Evolutionary conservation across 2,329 filamentous ascomycete species (phyloP).

Genomic region (Trichophyton mentagrophytes): DNA sequence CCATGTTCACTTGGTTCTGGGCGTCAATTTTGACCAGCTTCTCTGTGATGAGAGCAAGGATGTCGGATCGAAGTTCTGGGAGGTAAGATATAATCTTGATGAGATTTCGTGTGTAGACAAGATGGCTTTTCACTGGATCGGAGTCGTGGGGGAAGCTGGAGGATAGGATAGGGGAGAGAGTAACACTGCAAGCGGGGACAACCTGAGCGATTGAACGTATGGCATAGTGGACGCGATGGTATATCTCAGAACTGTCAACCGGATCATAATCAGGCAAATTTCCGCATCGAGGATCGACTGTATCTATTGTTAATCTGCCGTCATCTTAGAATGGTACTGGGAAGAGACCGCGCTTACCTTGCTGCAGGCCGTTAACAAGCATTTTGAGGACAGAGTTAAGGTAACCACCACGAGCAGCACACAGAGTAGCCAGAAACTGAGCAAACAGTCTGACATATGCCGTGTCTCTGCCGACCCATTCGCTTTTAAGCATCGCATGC

Average conservation of each 20-base stretch:
- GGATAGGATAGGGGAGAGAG: constrained; percentile 54
- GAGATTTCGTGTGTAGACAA: constrained; percentile 79
- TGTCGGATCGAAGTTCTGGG: constrained; percentile 62
- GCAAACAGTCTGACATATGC: constrained; percentile 45
- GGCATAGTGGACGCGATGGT: constrained; percentile 60
- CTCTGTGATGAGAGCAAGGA: constrained; percentile 72
- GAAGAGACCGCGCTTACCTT: constrained; percentile 33
- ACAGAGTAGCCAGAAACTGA: constrained; percentile 48
- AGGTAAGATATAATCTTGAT: constrained; percentile 65
- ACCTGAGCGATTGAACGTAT: constrained; percentile 65
- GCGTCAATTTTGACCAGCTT: constrained; percentile 88
- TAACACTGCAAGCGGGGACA: constrained; percentile 63
- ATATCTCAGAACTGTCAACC: constrained; percentile 53
- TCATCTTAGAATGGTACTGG: constrained; percentile 18
- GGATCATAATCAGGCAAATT: constrained; percentile 42
- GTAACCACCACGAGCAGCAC: constrained; percentile 72
- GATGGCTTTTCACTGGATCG: constrained; percentile 64
- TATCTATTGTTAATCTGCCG: not conserved
- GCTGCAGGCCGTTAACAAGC: constrained; percentile 66
- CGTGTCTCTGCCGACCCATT: constrained; percentile 51
- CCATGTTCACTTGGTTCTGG: constrained; percentile 84
- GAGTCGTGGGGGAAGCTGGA: constrained; percentile 63
- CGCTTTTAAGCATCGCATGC: constrained; percentile 43
- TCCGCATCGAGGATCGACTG: constrained; percentile 42
- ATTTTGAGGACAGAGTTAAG: constrained; percentile 62